phyloP scores from a whole-genome alignment of 768 basidiomycete genomes.

The Coprinopsis marcescibilis region DNA sequence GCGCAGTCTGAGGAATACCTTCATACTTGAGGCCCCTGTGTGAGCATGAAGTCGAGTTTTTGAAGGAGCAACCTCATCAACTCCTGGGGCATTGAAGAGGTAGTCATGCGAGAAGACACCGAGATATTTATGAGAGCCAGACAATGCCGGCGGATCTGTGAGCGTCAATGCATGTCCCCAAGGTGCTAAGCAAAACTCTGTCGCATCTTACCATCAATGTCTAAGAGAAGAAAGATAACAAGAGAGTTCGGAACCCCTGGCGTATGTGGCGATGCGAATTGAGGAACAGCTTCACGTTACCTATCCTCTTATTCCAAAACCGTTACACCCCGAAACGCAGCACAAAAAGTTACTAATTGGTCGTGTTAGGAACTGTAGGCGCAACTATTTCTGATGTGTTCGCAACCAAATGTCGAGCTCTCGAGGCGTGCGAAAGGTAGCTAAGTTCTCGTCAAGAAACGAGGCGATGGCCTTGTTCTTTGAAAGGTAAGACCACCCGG shows the following conservation, averaged over 20 bases:
- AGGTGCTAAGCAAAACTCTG: not conserved
- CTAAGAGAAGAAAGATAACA: constrained; percentile 8
- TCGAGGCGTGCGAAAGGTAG: too few relatives aligned
- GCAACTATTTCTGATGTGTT: too few relatives aligned
- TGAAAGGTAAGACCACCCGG: not conserved
- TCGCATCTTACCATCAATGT: constrained; percentile 12
- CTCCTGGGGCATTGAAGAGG: too few relatives aligned
- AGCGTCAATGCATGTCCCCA: too few relatives aligned
- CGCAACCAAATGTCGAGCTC: too few relatives aligned
- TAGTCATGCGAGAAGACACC: not conserved
- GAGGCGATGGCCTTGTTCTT: not conserved
- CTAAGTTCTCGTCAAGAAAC: not conserved
- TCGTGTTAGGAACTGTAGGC: too few relatives aligned
- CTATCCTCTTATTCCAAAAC: too few relatives aligned
- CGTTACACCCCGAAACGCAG: too few relatives aligned
- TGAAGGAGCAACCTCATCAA: too few relatives aligned
- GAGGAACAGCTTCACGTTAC: too few relatives aligned
- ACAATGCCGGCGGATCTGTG: too few relatives aligned
- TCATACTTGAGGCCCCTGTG: not conserved
- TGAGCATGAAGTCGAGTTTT: not conserved
- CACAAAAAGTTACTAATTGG: too few relatives aligned
- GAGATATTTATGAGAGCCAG: not conserved
- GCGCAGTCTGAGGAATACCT: constrained; percentile 4
- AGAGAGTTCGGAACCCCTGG: constrained; percentile 1
- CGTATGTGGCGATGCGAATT: constrained; percentile 2